A percentile compares a stretch with the other conserved stretches of the same genome.
phyloP scores from a whole-genome alignment of 257 asterid genomes.

The Nicotiana otophora region DNA sequence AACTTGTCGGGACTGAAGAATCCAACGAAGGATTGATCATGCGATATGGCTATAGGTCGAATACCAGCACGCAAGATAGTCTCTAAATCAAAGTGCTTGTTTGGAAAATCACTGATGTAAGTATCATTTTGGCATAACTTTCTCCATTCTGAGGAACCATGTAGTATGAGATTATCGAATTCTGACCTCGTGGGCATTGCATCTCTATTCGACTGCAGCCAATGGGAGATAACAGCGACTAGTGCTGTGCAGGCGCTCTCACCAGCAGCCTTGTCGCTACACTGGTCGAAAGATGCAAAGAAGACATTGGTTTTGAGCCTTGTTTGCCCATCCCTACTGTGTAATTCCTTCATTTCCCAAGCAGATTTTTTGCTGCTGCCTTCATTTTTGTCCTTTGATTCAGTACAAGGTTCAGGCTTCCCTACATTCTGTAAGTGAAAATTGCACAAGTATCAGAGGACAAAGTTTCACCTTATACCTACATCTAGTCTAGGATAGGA shows the following conservation, averaged over 20 bases:
- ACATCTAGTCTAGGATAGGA: not conserved
- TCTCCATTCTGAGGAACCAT: conserved; percentile 77
- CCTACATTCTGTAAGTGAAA: conserved; percentile 21
- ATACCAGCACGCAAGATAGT: conserved; percentile 48
- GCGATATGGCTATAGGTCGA: conserved; percentile 44
- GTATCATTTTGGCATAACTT: conserved; percentile 40
- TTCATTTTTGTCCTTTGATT: conserved; percentile 23
- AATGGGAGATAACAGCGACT: conserved; percentile 59
- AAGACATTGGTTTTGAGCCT: conserved; percentile 45
- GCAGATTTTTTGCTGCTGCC: conserved; percentile 10
- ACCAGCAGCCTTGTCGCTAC: conserved; percentile 65
- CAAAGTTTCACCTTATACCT: not conserved
- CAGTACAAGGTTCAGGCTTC: conserved; percentile 6
- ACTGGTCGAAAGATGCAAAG: conserved; percentile 73
- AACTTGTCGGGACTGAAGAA: conserved; percentile 58
- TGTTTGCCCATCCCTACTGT: conserved; percentile 55
- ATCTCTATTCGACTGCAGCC: conserved; percentile 49
- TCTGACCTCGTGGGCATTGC: conserved; percentile 42
- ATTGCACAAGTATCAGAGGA: not conserved
- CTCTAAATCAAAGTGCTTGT: conserved; percentile 75
- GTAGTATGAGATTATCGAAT: conserved; percentile 49
- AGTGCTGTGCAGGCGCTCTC: conserved; percentile 68
- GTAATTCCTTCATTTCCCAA: conserved; percentile 55
- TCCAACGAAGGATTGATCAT: conserved; percentile 52
- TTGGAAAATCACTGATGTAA: conserved; percentile 42